Evolutionary conservation across 352 stramenopile species (phyloP).

Genomic region (Elongisporangium prolatum): DNA sequence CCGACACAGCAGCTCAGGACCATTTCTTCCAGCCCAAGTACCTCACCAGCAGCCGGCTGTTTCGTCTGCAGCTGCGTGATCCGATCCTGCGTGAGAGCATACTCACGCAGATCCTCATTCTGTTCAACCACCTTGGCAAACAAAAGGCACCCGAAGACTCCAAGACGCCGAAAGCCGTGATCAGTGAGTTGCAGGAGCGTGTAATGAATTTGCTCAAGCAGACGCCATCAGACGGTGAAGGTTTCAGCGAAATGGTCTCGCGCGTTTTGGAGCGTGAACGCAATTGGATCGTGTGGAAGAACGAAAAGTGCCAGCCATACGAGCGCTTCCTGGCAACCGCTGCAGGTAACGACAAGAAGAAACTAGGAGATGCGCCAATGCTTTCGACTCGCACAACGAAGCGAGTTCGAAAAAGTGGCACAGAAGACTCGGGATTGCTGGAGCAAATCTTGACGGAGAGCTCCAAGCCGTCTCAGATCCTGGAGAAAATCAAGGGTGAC

Average conservation of each 20-base stretch:
- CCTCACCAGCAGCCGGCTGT: constrained; percentile 88
- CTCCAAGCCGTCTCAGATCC: constrained; percentile 64
- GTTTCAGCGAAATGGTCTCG: constrained; percentile 86
- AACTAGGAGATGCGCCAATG: constrained; percentile 23
- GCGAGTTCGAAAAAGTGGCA: constrained; percentile 8
- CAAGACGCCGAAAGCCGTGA: constrained; percentile 50
- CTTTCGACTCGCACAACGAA: constrained; percentile 22
- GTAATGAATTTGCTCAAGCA: constrained; percentile 77
- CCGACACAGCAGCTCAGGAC: constrained; percentile 25
- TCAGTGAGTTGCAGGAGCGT: constrained; percentile 61
- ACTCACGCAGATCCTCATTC: constrained; percentile 82
- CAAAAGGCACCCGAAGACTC: constrained; percentile 42
- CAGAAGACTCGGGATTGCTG: constrained; percentile 41
- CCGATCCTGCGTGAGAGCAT: constrained; percentile 88
- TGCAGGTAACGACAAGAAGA: constrained; percentile 28
- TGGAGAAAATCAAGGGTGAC: constrained; percentile 72
- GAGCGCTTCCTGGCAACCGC: constrained; percentile 37
- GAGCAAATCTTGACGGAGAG: constrained; percentile 78
- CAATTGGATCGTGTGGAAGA: constrained; percentile 91
- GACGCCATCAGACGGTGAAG: constrained; percentile 82
- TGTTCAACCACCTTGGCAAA: constrained; percentile 71
- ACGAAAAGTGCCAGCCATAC: constrained; percentile 81
- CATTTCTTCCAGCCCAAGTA: constrained; percentile 93
- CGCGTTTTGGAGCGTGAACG: constrained; percentile 83
- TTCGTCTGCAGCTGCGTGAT: constrained; percentile 88